A percentile compares a stretch with the other conserved stretches of the same genome.
These are phyloP conservation scores for Cladosporium sp. DNA, from an alignment of 2,329 filamentous ascomycete species.

Conservation along the genomic window DNA sequence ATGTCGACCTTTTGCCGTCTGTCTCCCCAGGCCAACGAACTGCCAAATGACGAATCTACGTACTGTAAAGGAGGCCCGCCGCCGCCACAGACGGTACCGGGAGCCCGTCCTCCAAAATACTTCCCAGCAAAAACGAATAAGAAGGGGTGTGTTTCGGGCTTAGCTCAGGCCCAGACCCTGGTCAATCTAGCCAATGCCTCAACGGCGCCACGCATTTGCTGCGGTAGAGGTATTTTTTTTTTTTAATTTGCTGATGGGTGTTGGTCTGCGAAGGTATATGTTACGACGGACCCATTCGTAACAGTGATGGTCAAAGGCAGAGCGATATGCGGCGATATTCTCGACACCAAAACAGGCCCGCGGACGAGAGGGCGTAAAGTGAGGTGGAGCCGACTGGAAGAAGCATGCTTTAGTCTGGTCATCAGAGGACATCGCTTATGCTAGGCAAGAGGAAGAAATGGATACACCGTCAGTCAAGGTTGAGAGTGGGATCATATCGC, in stretches of 20 bases:
- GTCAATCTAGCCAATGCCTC: conserved; percentile 15
- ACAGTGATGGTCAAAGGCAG: background rate
- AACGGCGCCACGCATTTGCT: conserved; percentile 1
- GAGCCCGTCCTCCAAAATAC: background rate
- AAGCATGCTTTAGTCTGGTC: background rate
- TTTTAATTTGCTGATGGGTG: background rate
- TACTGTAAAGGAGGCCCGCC: background rate
- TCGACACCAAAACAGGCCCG: background rate
- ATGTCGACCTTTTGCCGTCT: conserved; percentile 2
- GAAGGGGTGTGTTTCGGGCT: background rate
- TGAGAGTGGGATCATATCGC: background rate
- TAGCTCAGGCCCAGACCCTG: conserved; percentile 14
- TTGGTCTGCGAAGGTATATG: background rate
- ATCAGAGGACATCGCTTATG: background rate
- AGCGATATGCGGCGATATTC: background rate
- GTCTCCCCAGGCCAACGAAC: conserved; percentile 9
- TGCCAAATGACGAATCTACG: background rate
- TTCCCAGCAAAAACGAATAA: conserved; percentile 6
- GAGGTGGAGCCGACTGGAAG: background rate
- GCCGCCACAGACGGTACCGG: background rate
- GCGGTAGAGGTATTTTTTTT: background rate
- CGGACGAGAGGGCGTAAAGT: background rate
- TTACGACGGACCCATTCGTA: background rate
- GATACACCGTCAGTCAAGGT: background rate
- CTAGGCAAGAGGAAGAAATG: background rate